These are phyloP conservation scores for Euphorbia celastroides DNA, from an alignment of 441 rosid species.

Conservation along the genomic window DNA sequence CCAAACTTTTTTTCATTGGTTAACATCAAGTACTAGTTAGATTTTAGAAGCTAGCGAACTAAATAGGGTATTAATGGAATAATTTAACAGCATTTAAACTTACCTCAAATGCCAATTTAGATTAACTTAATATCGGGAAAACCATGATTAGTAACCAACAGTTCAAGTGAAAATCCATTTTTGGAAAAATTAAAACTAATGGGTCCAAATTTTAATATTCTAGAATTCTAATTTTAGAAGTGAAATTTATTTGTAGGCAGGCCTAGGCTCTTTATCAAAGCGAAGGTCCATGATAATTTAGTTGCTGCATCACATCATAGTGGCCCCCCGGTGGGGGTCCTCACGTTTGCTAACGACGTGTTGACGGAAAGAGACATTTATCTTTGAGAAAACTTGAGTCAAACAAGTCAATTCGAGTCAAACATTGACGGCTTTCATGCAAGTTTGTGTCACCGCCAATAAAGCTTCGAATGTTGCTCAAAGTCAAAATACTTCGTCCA, in stretches of 20 bases:
- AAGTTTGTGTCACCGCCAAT: slow-evolving; percentile 10
- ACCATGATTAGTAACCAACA: not conserved
- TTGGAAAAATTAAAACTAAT: not conserved
- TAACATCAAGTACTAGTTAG: not conserved
- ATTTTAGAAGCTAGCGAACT: not conserved
- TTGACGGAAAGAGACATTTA: slow-evolving; percentile 22
- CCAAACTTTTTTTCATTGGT: not conserved
- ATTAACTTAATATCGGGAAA: not conserved
- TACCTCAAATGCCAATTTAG: no score
- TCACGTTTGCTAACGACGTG: slow-evolving; percentile 21
- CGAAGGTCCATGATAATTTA: slow-evolving; percentile 10
- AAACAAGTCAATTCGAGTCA: slow-evolving; percentile 5
- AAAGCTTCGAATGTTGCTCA: not conserved
- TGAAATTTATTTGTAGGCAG: slow-evolving; percentile 11
- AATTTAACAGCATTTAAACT: slow-evolving; percentile 1
- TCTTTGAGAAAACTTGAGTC: slow-evolving; percentile 18
- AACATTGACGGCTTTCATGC: not conserved
- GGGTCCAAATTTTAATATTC: slow-evolving; percentile 10
- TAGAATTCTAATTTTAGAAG: not conserved
- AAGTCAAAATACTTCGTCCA: slow-evolving; percentile 17
- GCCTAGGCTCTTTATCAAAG: not conserved
- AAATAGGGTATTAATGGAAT: slow-evolving; percentile 10
- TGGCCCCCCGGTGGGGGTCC: not conserved
- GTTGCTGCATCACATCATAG: slow-evolving; percentile 32
- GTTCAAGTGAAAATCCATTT: not conserved